These are phyloP conservation scores for Quercus agrifolia DNA, from an alignment of 306 rosid species.

Conservation along the genomic window DNA sequence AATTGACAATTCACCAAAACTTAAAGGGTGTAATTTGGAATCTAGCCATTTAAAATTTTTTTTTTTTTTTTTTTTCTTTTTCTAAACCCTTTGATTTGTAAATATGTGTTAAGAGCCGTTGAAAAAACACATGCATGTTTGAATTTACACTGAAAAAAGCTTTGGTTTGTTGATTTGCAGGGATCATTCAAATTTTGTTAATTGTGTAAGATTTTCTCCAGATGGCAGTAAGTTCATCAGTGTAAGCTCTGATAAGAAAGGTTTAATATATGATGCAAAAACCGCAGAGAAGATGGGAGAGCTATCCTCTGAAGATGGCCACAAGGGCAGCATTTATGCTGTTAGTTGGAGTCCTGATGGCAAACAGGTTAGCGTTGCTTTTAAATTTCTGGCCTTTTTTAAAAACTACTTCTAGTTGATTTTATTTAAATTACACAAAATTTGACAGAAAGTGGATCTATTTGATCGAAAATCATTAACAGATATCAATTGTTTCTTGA, in stretches of 20 bases:
- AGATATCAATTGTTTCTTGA: no score
- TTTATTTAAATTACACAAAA: not conserved
- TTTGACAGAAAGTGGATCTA: no score
- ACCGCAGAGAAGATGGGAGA: conserved; percentile 86
- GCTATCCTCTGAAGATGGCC: conserved; percentile 82
- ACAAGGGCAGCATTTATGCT: conserved; percentile 91
- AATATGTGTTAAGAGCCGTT: no score
- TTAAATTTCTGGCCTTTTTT: not conserved
- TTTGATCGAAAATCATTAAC: no score
- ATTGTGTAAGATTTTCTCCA: conserved; percentile 87
- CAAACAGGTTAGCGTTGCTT: conserved; percentile 53
- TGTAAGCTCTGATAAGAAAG: conserved; percentile 92
- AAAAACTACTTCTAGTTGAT: not conserved
- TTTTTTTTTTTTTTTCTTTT: no score
- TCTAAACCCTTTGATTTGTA: no score
- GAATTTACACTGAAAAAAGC: not conserved
- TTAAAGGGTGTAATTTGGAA: no score
- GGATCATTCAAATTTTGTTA: conserved; percentile 96
- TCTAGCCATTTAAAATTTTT: no score
- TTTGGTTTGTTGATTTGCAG: conserved; percentile 46
- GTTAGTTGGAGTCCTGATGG: conserved; percentile 97
- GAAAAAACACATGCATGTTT: no score
- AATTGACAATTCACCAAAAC: no score
- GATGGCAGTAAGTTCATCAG: conserved; percentile 83
- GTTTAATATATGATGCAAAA: conserved; percentile 75